Conservation (phyloP, 371 early-diverging fungal species). For the Apophysomyces sp. region DNA sequence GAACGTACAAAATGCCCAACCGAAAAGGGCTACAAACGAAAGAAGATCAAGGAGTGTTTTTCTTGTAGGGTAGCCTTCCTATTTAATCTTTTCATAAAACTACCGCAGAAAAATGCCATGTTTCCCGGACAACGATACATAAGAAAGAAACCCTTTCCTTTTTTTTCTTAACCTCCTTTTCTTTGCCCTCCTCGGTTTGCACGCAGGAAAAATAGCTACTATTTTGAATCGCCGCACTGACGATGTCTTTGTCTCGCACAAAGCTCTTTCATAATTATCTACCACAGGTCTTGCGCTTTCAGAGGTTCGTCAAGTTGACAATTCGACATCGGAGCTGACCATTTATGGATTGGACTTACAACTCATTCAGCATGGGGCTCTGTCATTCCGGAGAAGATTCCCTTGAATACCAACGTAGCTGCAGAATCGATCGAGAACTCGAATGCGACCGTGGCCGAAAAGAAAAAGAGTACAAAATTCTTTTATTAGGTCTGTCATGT, state of each 20-base stretch:
- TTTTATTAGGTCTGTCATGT: slow-evolving; percentile 53
- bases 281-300: slow-evolving; percentile 20
- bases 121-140: not conserved
- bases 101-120: not conserved
- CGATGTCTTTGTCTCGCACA: slow-evolving; percentile 5
- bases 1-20: not conserved
- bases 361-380: slow-evolving; percentile 47
- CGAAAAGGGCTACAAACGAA: not conserved
- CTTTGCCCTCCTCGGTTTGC: slow-evolving; percentile 2
- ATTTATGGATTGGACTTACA: not conserved
- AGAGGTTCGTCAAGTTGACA: slow-evolving; percentile 9
- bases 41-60: not conserved
- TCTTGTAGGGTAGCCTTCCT: not conserved
- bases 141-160: slow-evolving; percentile 2
- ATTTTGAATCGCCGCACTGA: not conserved
- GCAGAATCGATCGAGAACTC: slow-evolving; percentile 59
- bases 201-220: not conserved
- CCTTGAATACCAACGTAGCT: slow-evolving; percentile 43
- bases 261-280: slow-evolving; percentile 18
- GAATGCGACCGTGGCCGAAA: slow-evolving; percentile 59
- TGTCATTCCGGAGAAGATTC: slow-evolving; percentile 60
- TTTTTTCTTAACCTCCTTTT: slow-evolving; percentile 4
- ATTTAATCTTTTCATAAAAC: not conserved
- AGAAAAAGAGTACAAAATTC: slow-evolving; percentile 63
- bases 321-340: not conserved